These are phyloP conservation scores for Silene noctiflora DNA, from an alignment of 179 eudicot species.

Conservation along the genomic window DNA sequence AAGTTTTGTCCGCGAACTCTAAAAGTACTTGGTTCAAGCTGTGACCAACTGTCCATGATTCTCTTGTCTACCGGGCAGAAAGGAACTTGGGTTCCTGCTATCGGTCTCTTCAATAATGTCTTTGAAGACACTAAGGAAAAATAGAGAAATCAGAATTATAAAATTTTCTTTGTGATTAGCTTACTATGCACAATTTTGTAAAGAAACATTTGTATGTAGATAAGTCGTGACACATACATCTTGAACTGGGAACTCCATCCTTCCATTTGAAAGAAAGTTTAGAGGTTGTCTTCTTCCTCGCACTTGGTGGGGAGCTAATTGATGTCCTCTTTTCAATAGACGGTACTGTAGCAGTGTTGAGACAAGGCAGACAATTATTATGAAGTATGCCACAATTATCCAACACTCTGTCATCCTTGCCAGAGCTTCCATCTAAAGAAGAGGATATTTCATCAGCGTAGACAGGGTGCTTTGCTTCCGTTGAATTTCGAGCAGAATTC, in stretches of 20 bases:
- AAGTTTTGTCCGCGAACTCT: conserved; percentile 71
- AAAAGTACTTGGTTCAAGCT: conserved; percentile 64
- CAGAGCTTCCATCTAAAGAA: conserved; percentile 46
- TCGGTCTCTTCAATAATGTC: conserved; percentile 68
- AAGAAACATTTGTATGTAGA: too few relatives aligned
- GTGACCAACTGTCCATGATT: conserved; percentile 83
- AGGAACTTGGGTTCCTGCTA: conserved; percentile 92
- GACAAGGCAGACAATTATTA: conserved; percentile 88
- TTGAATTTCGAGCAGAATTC: conserved; percentile 40
- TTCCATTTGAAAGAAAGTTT: conserved; percentile 81
- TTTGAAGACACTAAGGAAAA: conserved; percentile 66
- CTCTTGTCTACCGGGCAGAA: conserved; percentile 73
- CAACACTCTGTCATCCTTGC: conserved; percentile 48
- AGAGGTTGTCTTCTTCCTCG: conserved; percentile 55
- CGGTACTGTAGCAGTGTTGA: conserved; percentile 56
- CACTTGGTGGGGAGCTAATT: conserved; percentile 52
- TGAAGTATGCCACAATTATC: conserved; percentile 79
- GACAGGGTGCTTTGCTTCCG: conserved; percentile 54
- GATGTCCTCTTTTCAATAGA: conserved; percentile 73
- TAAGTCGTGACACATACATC: conserved; percentile 48
- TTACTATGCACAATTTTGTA: not conserved
- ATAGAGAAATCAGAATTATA: not conserved
- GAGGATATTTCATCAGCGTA: conserved; percentile 63
- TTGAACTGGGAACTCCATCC: conserved; percentile 60
- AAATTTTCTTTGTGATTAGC: not conserved